Conservation (phyloP, 2,329 filamentous ascomycete genomes). For the Pseudopyrenochaeta lycopersici region DNA sequence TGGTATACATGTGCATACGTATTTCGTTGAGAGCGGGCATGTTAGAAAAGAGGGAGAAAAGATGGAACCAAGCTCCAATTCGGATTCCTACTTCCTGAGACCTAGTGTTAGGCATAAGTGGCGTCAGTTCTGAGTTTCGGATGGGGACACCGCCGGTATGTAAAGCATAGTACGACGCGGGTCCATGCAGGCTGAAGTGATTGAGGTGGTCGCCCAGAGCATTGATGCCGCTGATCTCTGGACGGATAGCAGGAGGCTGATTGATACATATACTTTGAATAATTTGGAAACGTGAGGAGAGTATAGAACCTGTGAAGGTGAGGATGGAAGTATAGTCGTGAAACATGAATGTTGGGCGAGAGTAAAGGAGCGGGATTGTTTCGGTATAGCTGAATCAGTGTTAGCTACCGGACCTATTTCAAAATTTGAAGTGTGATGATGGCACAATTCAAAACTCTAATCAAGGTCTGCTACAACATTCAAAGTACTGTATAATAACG, state of each 20-base stretch:
- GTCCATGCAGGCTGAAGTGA: neutral
- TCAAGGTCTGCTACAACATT: too few species aligned
- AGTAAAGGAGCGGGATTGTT: neutral
- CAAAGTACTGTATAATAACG: too few species aligned
- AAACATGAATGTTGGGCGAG: neutral
- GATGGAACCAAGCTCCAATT: neutral
- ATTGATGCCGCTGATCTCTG: neutral
- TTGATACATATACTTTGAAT: neutral
- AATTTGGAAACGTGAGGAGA: neutral
- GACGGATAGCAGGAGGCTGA: neutral
- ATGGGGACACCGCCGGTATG: neutral
- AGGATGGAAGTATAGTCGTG: neutral
- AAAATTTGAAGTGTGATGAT: too few species aligned
- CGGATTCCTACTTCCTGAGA: neutral
- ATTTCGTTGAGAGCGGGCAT: neutral
- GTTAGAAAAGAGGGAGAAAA: neutral
- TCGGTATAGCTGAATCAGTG: neutral
- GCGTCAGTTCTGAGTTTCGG: neutral
- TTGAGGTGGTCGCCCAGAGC: neutral
- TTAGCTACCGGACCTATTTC: too few species aligned
- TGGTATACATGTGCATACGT: neutral
- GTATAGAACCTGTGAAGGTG: neutral
- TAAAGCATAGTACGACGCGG: neutral
- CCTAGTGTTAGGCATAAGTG: neutral
- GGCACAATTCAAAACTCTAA: too few species aligned